Conservation (phyloP, 1,284 basidiomycete genomes). For the Papiliotrema nemorosa region DNA sequence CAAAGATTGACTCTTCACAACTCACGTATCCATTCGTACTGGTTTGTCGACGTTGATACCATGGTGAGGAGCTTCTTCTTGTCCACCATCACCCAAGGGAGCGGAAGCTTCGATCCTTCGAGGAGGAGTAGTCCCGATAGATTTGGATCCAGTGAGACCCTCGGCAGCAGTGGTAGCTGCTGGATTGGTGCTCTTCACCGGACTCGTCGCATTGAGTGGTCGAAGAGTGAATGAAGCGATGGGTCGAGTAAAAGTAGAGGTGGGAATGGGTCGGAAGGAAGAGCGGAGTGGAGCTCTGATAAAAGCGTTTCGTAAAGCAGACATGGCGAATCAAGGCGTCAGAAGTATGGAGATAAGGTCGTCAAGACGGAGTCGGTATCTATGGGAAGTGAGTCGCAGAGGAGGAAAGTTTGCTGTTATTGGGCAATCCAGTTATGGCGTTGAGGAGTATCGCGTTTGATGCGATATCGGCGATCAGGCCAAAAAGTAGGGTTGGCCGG, state of each 20-base stretch:
- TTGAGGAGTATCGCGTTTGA: too few species aligned
- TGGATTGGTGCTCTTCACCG: neutral
- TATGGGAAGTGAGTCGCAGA: neutral
- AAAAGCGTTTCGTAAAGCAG: constrained; percentile 20
- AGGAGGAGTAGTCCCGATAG: constrained; percentile 11
- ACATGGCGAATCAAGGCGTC: too few species aligned
- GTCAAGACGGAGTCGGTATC: too few species aligned
- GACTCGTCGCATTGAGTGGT: neutral
- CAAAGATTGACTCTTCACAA: constrained; percentile 5
- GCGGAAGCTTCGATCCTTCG: constrained; percentile 16
- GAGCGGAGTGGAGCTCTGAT: constrained; percentile 16
- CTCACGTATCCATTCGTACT: constrained; percentile 44
- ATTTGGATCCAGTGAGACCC: constrained; percentile 2
- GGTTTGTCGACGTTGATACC: constrained; percentile 45
- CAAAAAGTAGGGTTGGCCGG: too few species aligned
- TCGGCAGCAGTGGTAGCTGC: too few species aligned
- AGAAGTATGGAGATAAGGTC: too few species aligned
- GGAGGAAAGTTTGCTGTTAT: too few species aligned
- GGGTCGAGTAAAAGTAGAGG: constrained; percentile 3
- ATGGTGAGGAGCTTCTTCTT: constrained; percentile 34
- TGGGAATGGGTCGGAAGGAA: constrained; percentile 4
- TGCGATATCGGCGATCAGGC: too few species aligned
- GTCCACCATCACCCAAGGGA: constrained; percentile 33
- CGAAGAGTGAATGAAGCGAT: constrained; percentile 11
- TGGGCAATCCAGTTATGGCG: too few species aligned